Evolutionary conservation across 1,139 yeast genomes (phyloP), one percentile per base, ranked within the genome.

Genomic region (Pichiaceae sp.): DNA sequence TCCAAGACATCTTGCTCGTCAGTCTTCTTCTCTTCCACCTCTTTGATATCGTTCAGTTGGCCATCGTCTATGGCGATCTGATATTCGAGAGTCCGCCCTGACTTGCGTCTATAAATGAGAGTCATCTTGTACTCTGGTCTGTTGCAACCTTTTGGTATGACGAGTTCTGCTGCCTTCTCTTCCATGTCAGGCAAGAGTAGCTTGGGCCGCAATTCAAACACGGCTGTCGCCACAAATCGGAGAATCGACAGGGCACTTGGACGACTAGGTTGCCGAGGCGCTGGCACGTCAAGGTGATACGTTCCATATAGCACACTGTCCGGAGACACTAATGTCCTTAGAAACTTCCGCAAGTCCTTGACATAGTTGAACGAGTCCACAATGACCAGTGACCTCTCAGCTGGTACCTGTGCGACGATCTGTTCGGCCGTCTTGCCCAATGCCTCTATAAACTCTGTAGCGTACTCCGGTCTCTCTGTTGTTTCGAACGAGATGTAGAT

Each of bases 81-180:
- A 15, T 33, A 33, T 4, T 27, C 61, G 27, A 82, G 53, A 0
- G 93, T 73, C 39, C 96, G 68, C 0, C 98, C 98, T 0, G 95
- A 83, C 52, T 82, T 82, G 40, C 96, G 70, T 42, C 93, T 69
- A 50, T 80, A 83, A 4, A 72, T 74, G 38, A 91, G 21, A 57
- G 5, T 63, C 63, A 2, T 78, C 56, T 35, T 62, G 61, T 53
- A 77, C 82, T 1, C 31, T 45, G 0, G 62, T 43, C 24, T 60
- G 61, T 49, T 85, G 39, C 36, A 34, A 11, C 21, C 21, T 7
- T 29, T 16, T 4, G 36, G 35, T 4, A 33, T 27, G 15, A 18
- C 31, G 17, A 33, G 14, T 2, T 28, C 14, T 4, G 12, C n/a
- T 7, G 21, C 21, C 26, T 12, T 27, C 18, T 33, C 26, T 14